Evolutionary conservation across 345 rosid genomes (phyloP).

Genomic region (Murraya koenigii): DNA sequence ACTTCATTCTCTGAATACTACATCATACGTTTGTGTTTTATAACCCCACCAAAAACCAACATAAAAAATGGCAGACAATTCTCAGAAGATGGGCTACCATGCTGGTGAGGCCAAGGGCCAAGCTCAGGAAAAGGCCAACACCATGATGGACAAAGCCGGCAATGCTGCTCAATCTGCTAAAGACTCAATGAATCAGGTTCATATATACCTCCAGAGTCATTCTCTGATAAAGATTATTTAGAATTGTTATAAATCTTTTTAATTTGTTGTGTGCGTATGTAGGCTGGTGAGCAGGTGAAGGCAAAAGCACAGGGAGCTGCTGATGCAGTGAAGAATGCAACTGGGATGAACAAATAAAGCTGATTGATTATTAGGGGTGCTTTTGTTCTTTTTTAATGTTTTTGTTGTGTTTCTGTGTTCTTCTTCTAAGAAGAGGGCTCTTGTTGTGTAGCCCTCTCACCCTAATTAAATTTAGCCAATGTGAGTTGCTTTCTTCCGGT

Average conservation of each 20-base stretch:
- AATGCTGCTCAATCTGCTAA: constrained; percentile 62
- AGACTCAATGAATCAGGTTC: constrained; percentile 60
- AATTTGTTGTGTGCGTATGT: neutral
- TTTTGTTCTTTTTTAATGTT: neutral
- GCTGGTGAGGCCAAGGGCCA: constrained; percentile 61
- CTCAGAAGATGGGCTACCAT: constrained; percentile 38
- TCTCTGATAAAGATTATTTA: neutral
- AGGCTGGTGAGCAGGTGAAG: constrained; percentile 64
- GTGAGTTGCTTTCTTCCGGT: neutral
- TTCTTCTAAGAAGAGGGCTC: neutral
- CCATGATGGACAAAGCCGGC: constrained; percentile 52
- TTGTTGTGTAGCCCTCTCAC: neutral
- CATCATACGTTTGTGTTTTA: neutral
- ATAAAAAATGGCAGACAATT: constrained; percentile 37
- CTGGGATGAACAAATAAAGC: constrained; percentile 47
- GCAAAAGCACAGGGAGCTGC: constrained; percentile 59
- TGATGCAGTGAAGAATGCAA: constrained; percentile 60
- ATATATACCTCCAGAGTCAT: neutral
- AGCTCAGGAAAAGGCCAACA: constrained; percentile 60
- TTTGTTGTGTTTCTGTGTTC: neutral
- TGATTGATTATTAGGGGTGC: neutral
- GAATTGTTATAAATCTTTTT: neutral
- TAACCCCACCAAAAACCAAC: neutral
- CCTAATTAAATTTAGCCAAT: neutral
- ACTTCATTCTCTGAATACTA: neutral